Percentiles rank a stretch among this genome's conserved stretches.
These are phyloP conservation scores for Lodderomyces parapsilosis DNA, from an alignment of 1,139 yeast genomes.

Conservation along the genomic window DNA sequence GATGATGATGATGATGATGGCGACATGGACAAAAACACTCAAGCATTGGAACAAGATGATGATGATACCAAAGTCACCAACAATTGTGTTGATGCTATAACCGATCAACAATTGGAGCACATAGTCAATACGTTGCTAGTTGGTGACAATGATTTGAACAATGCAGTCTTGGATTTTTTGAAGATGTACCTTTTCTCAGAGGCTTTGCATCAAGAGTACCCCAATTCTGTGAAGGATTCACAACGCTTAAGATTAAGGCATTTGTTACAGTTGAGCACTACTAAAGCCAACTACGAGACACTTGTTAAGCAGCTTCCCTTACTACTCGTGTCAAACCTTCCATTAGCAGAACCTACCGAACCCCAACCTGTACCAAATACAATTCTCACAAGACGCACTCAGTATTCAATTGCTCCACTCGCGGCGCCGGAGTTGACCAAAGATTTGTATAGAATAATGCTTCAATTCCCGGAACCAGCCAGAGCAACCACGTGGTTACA, in stretches of 20 bases:
- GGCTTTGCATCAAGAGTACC: conserved; percentile 34
- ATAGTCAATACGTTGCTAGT: conserved; percentile 32
- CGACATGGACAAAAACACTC: conserved; percentile 24
- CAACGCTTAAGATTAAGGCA: conserved; percentile 33
- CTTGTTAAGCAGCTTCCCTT: conserved; percentile 60
- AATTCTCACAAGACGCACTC: conserved; percentile 35
- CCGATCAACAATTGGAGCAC: conserved; percentile 31
- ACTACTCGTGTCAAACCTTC: conserved; percentile 45
- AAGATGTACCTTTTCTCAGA: conserved; percentile 40
- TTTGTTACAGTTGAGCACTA: conserved; percentile 29
- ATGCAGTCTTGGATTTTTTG: conserved; percentile 36
- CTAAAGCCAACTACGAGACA: conserved; percentile 43
- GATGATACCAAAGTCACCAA: conserved; percentile 25
- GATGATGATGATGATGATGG: conserved; percentile 16
- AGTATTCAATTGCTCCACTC: conserved; percentile 49
- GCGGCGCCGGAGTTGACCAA: conserved; percentile 56
- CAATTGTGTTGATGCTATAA: conserved; percentile 44
- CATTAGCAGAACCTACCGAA: conserved; percentile 23
- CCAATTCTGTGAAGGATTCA: conserved; percentile 31
- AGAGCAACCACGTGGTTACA: conserved; percentile 96
- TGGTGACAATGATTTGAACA: conserved; percentile 36
- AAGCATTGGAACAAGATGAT: conserved; percentile 38
- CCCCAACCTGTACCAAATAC: conserved; percentile 19
- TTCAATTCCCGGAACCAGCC: conserved; percentile 75
- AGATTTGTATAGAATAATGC: conserved; percentile 59